Percentiles rank a stretch among this genome's conserved stretches.
Evolutionary conservation across 73 alveolate species (phyloP).

Genomic region (Paraurostyla sp.): DNA sequence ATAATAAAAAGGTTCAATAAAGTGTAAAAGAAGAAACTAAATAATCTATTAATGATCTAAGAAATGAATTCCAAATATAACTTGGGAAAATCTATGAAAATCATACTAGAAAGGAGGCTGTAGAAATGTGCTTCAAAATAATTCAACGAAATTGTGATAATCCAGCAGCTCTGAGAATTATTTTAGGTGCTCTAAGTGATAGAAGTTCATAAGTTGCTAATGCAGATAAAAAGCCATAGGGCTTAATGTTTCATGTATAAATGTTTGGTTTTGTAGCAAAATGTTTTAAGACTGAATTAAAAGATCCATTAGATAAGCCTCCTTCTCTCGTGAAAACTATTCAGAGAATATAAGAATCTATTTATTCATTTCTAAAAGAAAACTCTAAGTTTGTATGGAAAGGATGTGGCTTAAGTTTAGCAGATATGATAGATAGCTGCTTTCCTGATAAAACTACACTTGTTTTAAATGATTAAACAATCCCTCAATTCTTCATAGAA

Average conservation of each 20-base stretch:
- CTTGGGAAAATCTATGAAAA: slow-evolving; percentile 39
- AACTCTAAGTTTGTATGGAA: slow-evolving; percentile 40
- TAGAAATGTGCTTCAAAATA: slow-evolving; percentile 10
- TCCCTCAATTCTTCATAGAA: background rate
- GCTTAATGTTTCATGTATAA: slow-evolving; percentile 54
- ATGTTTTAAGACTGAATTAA: slow-evolving; percentile 25
- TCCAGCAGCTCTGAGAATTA: slow-evolving; percentile 43
- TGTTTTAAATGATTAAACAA: background rate
- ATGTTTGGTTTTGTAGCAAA: slow-evolving; percentile 58
- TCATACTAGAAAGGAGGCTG: slow-evolving; percentile 50
- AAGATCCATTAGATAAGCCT: slow-evolving; percentile 34
- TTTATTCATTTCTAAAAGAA: slow-evolving; percentile 44
- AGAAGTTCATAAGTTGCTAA: slow-evolving; percentile 27
- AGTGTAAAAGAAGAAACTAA: slow-evolving; percentile 28
- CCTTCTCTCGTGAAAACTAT: slow-evolving; percentile 28
- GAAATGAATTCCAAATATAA: slow-evolving; percentile 35
- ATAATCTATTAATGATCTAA: slow-evolving; percentile 41
- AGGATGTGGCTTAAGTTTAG: slow-evolving; percentile 48
- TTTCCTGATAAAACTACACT: slow-evolving; percentile 5
- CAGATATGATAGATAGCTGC: slow-evolving; percentile 56
- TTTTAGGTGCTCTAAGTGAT: slow-evolving; percentile 31
- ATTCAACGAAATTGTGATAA: slow-evolving; percentile 12
- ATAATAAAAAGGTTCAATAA: background rate
- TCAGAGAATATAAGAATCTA: slow-evolving; percentile 15
- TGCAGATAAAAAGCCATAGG: slow-evolving; percentile 36